Evolutionary conservation across 2,329 filamentous ascomycete species (phyloP), one percentile per base, ranked within the genome.

Genomic region (Colletotrichum cuscutae): DNA sequence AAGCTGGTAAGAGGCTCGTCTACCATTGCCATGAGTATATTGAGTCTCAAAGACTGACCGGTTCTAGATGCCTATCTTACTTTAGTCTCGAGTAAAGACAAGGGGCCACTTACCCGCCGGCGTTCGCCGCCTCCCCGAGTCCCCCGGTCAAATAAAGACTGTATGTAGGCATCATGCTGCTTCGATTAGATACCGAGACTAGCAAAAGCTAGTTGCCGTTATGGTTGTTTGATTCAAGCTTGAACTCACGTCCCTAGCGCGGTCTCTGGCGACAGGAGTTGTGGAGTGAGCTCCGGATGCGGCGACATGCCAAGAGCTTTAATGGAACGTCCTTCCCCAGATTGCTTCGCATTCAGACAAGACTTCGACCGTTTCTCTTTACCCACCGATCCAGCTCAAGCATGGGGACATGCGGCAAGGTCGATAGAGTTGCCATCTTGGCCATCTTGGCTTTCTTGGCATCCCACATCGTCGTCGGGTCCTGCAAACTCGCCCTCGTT

Each of bases 271-370:
- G 52, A 54, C 52, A 56, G 37, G 42, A 52, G 26, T 32, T 32
- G 53, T 68, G 59, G 59, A 28, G 42, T 42, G 26, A 26, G 24
- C 6, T 6, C 35, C 24, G 30, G 46, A 37, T 69, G 65, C 58
- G 59, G 53, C 65, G 53, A 46, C n/a, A 9, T 60, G 65, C 59
- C 70, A 69, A 60, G 65, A 69, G 65, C 70, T 65, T 56, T 57
- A 72, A 59, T 32, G 37, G 59, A 63, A 69, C 65, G 70, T 69
- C 53, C 65, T 69, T 56, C 46, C 65, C 59, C 59, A 69, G 65
- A 69, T 52, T 65, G 70, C 37, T 28, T 28, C 6, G 15, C 22
- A 5, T 49, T 24, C 7, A 28, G 11, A 19, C 24, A 46, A 19
- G 28, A 35, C 46, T 15, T 60, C 7, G 35, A 57, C 12, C n/a